Base-by-base conservation (phyloP, 2,329 filamentous ascomycete genomes). In the Metarhizium rileyi region DNA sequence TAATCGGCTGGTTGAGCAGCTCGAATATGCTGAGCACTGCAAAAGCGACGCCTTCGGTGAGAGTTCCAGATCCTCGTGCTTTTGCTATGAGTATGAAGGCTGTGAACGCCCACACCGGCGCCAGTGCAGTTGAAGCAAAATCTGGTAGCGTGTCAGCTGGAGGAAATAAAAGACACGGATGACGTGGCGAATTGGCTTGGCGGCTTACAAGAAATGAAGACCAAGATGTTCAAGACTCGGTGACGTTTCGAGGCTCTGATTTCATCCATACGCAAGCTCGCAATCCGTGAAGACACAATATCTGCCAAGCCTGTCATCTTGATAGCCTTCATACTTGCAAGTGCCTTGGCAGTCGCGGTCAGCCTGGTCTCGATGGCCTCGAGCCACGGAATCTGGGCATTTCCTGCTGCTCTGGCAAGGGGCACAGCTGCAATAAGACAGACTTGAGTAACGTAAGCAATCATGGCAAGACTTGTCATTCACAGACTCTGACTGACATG, bases 241-340 rank as follows among this genome's bases (percentile, higher is more conserved):
- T 63, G 58, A 3, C 50, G 51, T 56, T 57, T 38, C 63, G 58
- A 46, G 61, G 53, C 51, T 58, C 55, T 55, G 64, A 71, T 47
- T 51, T 71, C 70, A 2, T 61, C 50, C 1, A 64, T 52, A 12
- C 70, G 58, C 5, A 70, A 58, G 27, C 57, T 49, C 47, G 68
- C 63, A 25, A 71, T 55, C 12, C 62, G 61, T 7, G 51, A 44
- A 0, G 59, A 60, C 16, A 54, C 8, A 61, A 46, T 0, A 26
- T 45, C 18, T 1, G 43, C 18, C 26, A 45, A n/a, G 7, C 43
- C 43, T 9, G 41, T 43, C 43, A 45, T 45, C 43, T 45, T 45
- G 43, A 45, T 28, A 2, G 43, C 25, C 26, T 45, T 45, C 43
- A 45, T 45, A 18, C 14, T 28, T 5, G 26, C 43, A 35, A 45